These are phyloP conservation scores for Paecilomyces formosus DNA, from an alignment of 2,329 filamentous ascomycete species.

Conservation along the genomic window DNA sequence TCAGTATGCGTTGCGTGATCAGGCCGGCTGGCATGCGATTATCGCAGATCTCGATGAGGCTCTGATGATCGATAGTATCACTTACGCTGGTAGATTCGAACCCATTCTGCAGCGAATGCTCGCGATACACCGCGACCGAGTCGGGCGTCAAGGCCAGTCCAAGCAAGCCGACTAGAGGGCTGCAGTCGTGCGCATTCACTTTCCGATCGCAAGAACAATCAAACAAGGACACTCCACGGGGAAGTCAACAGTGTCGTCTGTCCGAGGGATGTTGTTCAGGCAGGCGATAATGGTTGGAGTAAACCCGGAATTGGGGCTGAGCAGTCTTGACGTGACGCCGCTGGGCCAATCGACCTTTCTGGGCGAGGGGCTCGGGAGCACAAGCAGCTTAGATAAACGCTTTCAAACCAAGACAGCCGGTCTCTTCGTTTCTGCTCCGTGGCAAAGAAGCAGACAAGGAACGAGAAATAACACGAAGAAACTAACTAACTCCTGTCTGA, in stretches of 20 bases:
- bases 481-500: neutral
- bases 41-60: neutral
- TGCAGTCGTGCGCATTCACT: constrained; percentile 28
- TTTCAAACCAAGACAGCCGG: neutral
- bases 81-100: constrained; percentile 57
- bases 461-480: neutral
- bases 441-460: neutral
- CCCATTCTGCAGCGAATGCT: constrained; percentile 40
- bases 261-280: neutral
- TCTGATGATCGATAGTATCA: constrained; percentile 16
- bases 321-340: constrained; percentile 5
- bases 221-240: neutral
- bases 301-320: constrained; percentile 3
- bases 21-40: neutral
- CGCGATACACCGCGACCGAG: constrained; percentile 18
- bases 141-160: constrained; percentile 24
- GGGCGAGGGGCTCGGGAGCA: constrained; percentile 1
- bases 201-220: neutral
- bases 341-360: constrained; percentile 2
- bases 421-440: neutral
- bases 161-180: constrained; percentile 24
- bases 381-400: constrained; percentile 1
- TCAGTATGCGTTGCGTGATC: constrained; percentile 10
- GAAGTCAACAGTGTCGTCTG: neutral
- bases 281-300: constrained; percentile 1